Percentiles rank a stretch among this genome's conserved stretches.
phyloP scores from a whole-genome alignment of 345 rosid genomes.

The Salix suchowensis region DNA sequence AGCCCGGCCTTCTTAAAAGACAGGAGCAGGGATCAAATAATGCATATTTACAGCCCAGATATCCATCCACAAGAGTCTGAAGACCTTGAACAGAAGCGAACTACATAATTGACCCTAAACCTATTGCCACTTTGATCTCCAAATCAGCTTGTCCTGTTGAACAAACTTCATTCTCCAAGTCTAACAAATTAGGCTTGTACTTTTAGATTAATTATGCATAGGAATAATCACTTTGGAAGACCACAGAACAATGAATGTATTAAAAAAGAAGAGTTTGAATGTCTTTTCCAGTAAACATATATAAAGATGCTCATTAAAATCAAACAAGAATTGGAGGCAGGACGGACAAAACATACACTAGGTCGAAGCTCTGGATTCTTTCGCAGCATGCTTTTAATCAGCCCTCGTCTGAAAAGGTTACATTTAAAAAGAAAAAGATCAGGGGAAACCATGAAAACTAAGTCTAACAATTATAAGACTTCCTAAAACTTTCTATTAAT shows the following conservation, averaged over 20 bases:
- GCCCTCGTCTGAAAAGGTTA: conserved; percentile 68
- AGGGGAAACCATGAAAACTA: not conserved
- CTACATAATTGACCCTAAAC: too few species aligned
- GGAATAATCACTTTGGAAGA: not conserved
- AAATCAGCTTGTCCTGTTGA: too few species aligned
- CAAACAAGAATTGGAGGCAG: not conserved
- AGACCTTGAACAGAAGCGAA: too few species aligned
- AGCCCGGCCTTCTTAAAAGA: not conserved
- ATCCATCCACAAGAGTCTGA: too few species aligned
- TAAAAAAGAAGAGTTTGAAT: not conserved
- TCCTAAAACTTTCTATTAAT: not conserved
- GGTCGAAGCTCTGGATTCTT: conserved; percentile 97
- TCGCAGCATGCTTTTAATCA: conserved; percentile 93
- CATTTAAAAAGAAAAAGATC: conserved; percentile 2
- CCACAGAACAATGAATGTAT: not conserved
- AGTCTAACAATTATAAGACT: not conserved
- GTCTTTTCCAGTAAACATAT: not conserved
- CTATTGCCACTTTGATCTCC: too few species aligned
- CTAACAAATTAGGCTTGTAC: not conserved
- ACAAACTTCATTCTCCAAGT: not conserved
- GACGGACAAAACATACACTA: conserved; percentile 55
- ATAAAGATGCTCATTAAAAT: not conserved
- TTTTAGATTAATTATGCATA: not conserved
- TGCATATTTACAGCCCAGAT: not conserved
- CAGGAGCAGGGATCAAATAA: not conserved